phyloP scores from a whole-genome alignment of 208 protist genomes.

The Leishmania braziliensis region DNA sequence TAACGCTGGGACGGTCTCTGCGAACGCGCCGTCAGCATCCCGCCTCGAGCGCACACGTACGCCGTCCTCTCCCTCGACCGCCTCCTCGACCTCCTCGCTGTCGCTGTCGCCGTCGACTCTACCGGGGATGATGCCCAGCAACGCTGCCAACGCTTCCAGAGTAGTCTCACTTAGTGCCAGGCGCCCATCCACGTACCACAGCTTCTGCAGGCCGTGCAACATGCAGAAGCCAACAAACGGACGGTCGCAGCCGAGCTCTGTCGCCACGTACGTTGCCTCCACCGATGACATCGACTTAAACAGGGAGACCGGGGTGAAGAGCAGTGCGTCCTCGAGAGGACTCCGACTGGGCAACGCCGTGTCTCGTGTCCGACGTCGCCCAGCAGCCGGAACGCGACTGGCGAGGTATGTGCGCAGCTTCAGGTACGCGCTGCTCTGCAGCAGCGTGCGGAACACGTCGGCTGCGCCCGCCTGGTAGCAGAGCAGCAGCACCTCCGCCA shows the following conservation, averaged over 20 bases:
- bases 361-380: constrained; percentile 16
- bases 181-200: constrained; percentile 6
- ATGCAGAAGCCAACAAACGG: constrained; percentile 66
- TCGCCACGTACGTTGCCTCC: constrained; percentile 68
- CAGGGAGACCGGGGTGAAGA: constrained; percentile 43
- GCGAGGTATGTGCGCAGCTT: constrained; percentile 47
- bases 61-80: neutral
- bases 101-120: constrained; percentile 6
- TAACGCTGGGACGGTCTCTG: neutral
- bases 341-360: constrained; percentile 14
- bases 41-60: neutral
- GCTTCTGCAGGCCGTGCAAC: constrained; percentile 35
- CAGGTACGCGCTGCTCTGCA: constrained; percentile 39
- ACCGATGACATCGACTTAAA: constrained; percentile 39
- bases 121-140: constrained; percentile 6
- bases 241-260: constrained; percentile 70
- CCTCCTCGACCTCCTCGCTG: constrained; percentile 4
- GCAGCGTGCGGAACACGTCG: constrained; percentile 30
- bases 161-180: constrained; percentile 1
- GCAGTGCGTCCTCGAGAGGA: constrained; percentile 47
- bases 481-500: constrained; percentile 47
- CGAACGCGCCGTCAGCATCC: neutral
- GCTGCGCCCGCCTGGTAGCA: constrained; percentile 53
- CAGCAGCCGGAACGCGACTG: constrained; percentile 32
- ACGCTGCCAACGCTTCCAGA: constrained; percentile 10